phyloP scores from a whole-genome alignment of 768 basidiomycete species.

The Paxillus rubicundulus region DNA sequence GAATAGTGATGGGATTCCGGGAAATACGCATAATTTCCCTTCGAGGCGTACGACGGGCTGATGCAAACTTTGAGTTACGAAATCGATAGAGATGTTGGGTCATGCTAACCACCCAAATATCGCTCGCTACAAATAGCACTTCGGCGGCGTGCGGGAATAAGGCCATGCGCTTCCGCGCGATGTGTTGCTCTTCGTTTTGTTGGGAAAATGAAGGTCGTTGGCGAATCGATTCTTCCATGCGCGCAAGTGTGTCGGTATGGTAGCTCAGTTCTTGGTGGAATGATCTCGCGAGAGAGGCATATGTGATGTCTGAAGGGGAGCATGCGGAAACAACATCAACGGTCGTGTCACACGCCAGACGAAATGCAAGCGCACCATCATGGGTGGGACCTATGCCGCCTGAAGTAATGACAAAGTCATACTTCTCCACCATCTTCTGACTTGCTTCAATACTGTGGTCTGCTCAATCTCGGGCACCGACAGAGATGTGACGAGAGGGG shows the following conservation, averaged over 20 bases:
- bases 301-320: slow-evolving; percentile 74
- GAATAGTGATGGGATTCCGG: slow-evolving; percentile 86
- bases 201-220: slow-evolving; percentile 53
- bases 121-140: slow-evolving; percentile 71
- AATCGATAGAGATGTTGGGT: not conserved
- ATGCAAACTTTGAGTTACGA: not conserved
- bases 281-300: slow-evolving; percentile 80
- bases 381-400: slow-evolving; percentile 93
- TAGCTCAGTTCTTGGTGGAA: slow-evolving; percentile 71
- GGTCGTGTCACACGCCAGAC: not conserved
- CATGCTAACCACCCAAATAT: slow-evolving; percentile 78
- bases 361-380: slow-evolving; percentile 53
- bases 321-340: slow-evolving; percentile 1
- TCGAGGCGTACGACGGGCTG: slow-evolving; percentile 85
- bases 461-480: not conserved
- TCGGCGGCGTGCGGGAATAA: slow-evolving; percentile 80
- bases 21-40: slow-evolving; percentile 87
- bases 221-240: slow-evolving; percentile 65
- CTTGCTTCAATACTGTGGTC: slow-evolving; percentile 75
- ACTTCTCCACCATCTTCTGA: slow-evolving; percentile 70
- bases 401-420: slow-evolving; percentile 88
- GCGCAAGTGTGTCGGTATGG: slow-evolving; percentile 71
- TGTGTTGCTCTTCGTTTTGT: slow-evolving; percentile 72
- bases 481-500: not conserved
- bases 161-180: slow-evolving; percentile 85